phyloP scores from a whole-genome alignment of 1,284 basidiomycete species.

The Kwoniella shivajii region DNA sequence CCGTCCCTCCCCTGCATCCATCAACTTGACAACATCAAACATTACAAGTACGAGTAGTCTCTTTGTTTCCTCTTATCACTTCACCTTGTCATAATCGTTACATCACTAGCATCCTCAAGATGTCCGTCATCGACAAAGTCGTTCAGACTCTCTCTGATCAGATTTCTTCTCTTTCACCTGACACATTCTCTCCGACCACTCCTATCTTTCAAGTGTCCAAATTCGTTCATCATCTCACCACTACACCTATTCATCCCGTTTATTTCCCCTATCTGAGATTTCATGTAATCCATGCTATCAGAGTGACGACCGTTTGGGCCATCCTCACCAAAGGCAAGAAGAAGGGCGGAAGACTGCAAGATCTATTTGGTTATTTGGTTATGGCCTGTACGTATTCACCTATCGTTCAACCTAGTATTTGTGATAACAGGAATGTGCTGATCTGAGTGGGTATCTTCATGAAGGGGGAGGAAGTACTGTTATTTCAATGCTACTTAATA shows the following conservation, averaged over 20 bases:
- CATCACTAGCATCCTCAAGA: not conserved
- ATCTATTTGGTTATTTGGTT: conserved; percentile 44
- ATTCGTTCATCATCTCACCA: conserved; percentile 36
- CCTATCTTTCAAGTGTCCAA: conserved; percentile 23
- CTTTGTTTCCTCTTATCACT: no score
- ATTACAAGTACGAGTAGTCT: no score
- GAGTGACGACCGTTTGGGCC: conserved; percentile 43
- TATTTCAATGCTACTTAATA: conserved; percentile 36
- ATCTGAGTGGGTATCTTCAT: no score
- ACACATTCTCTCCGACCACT: conserved; percentile 17
- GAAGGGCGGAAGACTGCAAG: conserved; percentile 30
- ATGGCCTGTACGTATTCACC: conserved; percentile 40
- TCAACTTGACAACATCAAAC: no score
- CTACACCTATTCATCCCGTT: conserved; percentile 32
- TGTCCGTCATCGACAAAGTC: conserved; percentile 1
- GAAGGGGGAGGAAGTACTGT: conserved; percentile 50
- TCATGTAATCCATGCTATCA: conserved; percentile 40
- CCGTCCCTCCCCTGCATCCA: no score
- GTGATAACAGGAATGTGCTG: not conserved
- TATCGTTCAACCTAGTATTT: not conserved
- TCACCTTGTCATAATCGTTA: no score
- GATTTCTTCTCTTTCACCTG: conserved; percentile 13
- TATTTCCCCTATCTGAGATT: conserved; percentile 43
- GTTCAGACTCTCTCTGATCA: not conserved
- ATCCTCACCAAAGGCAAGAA: conserved; percentile 29